Conservation (phyloP, 805 yeast genomes). For the Candida xiaguanensis region DNA sequence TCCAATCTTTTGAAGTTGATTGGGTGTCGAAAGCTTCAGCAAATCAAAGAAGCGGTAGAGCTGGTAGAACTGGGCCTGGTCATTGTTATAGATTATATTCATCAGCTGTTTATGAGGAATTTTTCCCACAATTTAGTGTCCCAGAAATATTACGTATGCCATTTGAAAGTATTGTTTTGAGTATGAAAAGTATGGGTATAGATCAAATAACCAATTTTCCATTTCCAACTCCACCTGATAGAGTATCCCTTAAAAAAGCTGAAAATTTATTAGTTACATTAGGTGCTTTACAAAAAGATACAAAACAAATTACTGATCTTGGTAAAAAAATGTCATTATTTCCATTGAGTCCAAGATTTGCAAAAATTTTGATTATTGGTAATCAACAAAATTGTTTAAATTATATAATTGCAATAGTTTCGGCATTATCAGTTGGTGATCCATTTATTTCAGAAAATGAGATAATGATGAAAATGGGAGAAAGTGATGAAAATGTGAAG, state of each 20-base stretch:
- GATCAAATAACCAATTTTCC: conserved; percentile 89
- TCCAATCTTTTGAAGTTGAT: conserved; percentile 84
- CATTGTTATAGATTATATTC: conserved; percentile 91
- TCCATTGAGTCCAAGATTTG: conserved; percentile 91
- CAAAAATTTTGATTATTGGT: conserved; percentile 85
- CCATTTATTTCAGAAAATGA: conserved; percentile 79
- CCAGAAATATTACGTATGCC: conserved; percentile 97
- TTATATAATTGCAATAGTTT: conserved; percentile 85
- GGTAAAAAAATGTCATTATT: conserved; percentile 86
- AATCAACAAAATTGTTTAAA: conserved; percentile 84
- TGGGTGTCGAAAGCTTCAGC: conserved; percentile 97
- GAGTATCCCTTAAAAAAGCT: conserved; percentile 56
- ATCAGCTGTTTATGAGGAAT: conserved; percentile 88
- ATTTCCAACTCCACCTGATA: conserved; percentile 90
- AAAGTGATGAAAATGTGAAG: conserved; percentile 35
- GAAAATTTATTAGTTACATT: conserved; percentile 62
- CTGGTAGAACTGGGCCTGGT: conserved; percentile 99
- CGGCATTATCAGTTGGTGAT: conserved; percentile 91
- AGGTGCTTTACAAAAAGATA: conserved; percentile 67
- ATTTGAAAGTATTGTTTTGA: conserved; percentile 89
- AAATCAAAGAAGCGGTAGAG: conserved; percentile 93
- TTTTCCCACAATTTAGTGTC: conserved; percentile 72
- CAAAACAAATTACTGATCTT: conserved; percentile 61
- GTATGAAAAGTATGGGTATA: conserved; percentile 97
- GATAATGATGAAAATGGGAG: conserved; percentile 45